Evolutionary conservation across 1,284 basidiomycete species (phyloP).

Genomic region (Volvariella surrecta): DNA sequence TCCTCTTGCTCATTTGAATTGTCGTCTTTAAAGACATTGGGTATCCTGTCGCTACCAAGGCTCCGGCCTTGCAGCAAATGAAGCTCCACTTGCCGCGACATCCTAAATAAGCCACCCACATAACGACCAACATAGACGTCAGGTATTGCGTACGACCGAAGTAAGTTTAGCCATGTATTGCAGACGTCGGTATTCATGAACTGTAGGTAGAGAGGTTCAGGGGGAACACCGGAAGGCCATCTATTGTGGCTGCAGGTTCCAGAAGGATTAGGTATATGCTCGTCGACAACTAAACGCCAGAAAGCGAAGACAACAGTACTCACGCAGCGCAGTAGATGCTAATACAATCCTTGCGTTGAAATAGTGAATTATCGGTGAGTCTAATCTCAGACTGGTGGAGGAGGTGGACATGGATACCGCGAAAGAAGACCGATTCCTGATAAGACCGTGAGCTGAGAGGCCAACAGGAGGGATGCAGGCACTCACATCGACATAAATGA

Average conservation of each 20-base stretch:
- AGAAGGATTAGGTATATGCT: conserved; percentile 10
- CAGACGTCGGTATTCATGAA: conserved; percentile 52
- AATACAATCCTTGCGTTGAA: conserved; percentile 62
- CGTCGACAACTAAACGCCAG: conserved; percentile 6
- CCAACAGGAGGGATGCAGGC: conserved; percentile 9
- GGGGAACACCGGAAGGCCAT: conserved; percentile 43
- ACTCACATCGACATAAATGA: conserved; percentile 66
- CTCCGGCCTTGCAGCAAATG: conserved; percentile 62
- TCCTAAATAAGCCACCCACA: conserved; percentile 67
- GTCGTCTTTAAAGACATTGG: conserved; percentile 16
- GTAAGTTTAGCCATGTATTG: conserved; percentile 64
- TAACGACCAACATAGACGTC: conserved; percentile 64
- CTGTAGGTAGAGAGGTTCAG: conserved; percentile 65
- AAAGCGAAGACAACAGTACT: conserved; percentile 12
- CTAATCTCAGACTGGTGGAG: conserved; percentile 71
- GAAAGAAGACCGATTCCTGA: conserved; percentile 63
- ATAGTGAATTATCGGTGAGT: conserved; percentile 58
- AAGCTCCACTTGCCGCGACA: conserved; percentile 76
- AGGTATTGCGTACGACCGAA: conserved; percentile 68
- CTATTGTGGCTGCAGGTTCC: conserved; percentile 40
- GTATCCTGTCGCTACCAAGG: conserved; percentile 39
- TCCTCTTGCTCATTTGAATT: conserved; percentile 20
- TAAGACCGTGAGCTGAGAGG: conserved; percentile 6
- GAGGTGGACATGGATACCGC: conserved; percentile 63
- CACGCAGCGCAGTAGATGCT: conserved; percentile 58